phyloP scores from a whole-genome alignment of 192 early-diverging fungal genomes.

The Umbelopsis vinacea region DNA sequence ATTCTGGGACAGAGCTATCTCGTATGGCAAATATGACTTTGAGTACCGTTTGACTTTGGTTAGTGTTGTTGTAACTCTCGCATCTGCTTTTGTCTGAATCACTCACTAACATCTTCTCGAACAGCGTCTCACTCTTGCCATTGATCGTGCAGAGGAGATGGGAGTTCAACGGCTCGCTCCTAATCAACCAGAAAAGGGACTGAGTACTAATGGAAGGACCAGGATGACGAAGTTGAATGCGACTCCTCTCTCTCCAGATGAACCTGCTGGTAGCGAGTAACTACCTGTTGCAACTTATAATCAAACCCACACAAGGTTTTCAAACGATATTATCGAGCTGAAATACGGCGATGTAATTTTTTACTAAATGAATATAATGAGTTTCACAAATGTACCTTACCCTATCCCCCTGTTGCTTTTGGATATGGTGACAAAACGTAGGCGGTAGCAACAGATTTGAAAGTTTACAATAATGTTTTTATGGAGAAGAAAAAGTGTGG shows the following conservation, averaged over 20 bases:
- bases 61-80: neutral
- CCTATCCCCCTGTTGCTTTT: too few species aligned
- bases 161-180: neutral
- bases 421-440: neutral
- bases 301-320: neutral
- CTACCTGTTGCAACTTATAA: neutral
- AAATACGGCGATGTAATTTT: too few species aligned
- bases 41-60: conserved; percentile 39
- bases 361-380: too few species aligned
- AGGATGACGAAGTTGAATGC: conserved; percentile 24
- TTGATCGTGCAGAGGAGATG: neutral
- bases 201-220: conserved; percentile 32
- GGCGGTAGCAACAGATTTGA: neutral
- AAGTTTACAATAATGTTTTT: conserved; percentile 1
- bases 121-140: neutral
- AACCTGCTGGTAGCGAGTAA: neutral
- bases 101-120: neutral
- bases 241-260: neutral
- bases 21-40: conserved; percentile 50
- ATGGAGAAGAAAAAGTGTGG: neutral
- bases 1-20: conserved; percentile 47
- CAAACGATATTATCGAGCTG: too few species aligned
- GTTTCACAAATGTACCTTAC: too few species aligned
- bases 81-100: neutral
- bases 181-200: conserved; percentile 23